phyloP scores from a whole-genome alignment of 2,329 filamentous ascomycete species.

The Penicillium sclerotigenum region DNA sequence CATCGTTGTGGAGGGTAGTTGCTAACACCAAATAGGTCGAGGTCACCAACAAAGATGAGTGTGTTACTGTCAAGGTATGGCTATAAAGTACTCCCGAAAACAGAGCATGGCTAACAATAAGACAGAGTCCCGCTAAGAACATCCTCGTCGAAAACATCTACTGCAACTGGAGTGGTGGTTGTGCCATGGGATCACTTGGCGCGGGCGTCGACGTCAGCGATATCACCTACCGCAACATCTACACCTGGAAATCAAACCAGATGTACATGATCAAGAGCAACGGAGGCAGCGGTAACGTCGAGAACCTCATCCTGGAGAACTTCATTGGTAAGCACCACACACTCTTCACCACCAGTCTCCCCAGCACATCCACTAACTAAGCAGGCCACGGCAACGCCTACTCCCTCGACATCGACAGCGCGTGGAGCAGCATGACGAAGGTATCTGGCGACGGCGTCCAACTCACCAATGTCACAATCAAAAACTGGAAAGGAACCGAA shows the following conservation, averaged over 20 bases:
- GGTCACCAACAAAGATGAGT: background rate
- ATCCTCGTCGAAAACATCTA: background rate
- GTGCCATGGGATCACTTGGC: background rate
- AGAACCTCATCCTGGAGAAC: background rate
- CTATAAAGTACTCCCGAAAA: background rate
- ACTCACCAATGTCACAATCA: background rate
- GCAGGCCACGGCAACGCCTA: background rate
- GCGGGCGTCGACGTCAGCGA: background rate
- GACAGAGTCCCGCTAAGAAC: background rate
- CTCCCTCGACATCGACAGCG: background rate
- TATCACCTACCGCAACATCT: background rate
- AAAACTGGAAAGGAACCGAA: background rate
- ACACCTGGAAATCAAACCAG: background rate
- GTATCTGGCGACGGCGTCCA: background rate
- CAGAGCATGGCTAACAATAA: background rate
- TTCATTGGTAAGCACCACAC: background rate
- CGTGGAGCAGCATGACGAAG: background rate
- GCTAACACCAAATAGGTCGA: background rate
- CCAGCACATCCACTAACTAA: background rate
- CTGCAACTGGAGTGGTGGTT: background rate
- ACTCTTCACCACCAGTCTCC: background rate
- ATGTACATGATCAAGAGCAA: background rate
- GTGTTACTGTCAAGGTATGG: background rate
- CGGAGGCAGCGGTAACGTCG: background rate
- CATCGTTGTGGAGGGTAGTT: background rate